phyloP scores from a whole-genome alignment of 352 stramenopile genomes.

The Pythium guiyangense region DNA sequence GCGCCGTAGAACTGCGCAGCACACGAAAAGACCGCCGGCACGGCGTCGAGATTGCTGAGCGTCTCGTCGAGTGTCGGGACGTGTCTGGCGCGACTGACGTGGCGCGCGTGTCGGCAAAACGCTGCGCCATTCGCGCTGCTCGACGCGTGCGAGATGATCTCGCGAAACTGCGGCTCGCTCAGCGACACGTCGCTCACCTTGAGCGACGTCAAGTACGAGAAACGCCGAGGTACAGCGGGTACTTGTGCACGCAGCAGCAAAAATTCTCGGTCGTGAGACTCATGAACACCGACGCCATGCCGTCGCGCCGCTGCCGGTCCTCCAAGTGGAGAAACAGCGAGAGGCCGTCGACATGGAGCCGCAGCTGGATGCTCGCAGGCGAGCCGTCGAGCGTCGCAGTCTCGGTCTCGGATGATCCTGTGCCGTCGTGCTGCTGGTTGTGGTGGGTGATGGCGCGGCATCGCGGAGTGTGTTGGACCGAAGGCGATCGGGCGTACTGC shows the following conservation, averaged over 20 bases:
- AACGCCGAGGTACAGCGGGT: constrained; percentile 67
- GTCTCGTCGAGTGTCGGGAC: constrained; percentile 59
- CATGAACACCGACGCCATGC: constrained; percentile 42
- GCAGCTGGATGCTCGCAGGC: constrained; percentile 56
- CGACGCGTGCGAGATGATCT: constrained; percentile 58
- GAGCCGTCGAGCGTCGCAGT: constrained; percentile 14
- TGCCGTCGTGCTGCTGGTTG: constrained; percentile 14
- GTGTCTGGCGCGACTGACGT: constrained; percentile 17
- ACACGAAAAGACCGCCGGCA: constrained; percentile 73
- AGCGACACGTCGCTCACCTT: constrained; percentile 68
- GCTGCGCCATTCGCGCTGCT: not conserved
- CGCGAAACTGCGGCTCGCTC: constrained; percentile 49
- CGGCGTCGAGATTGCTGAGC: constrained; percentile 38
- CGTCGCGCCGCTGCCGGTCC: constrained; percentile 25
- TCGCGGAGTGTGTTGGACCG: too few relatives aligned
- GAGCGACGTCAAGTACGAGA: constrained; percentile 67
- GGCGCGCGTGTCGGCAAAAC: too few relatives aligned
- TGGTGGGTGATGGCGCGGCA: constrained; percentile 5
- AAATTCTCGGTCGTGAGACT: constrained; percentile 68
- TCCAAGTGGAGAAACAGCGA: constrained; percentile 62
- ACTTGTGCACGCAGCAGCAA: constrained; percentile 63
- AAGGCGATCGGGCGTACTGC: not conserved
- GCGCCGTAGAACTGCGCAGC: constrained; percentile 72
- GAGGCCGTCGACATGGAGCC: constrained; percentile 63
- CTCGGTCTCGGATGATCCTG: constrained; percentile 11